Base-by-base conservation (phyloP, 2,329 filamentous ascomycete genomes). In the Trichoderma sp. region DNA sequence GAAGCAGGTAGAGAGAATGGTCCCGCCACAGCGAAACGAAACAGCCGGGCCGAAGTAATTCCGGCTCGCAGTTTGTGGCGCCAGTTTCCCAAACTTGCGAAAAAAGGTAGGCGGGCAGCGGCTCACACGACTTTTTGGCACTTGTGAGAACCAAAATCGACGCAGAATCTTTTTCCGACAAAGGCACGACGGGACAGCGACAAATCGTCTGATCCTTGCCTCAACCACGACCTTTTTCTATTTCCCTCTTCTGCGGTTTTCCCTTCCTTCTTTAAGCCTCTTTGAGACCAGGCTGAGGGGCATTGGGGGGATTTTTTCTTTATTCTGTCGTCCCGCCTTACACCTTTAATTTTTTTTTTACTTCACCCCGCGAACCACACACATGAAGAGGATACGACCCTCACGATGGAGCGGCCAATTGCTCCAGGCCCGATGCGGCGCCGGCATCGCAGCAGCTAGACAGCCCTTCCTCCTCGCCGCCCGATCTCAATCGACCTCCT, bases 341-440 rank as follows among this genome's bases (percentile, higher is more conserved):
- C n/a, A 53, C 26, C 43, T 39, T 64, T 39, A 15, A 47, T n/a
- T 64, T 55, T 43, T 39, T 53, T 17, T 39, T 36, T 36, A 36
- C 6, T 57, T 39, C 23, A 32, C 47, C n/a, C 36, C 47, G 32
- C 61, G 17, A 59, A 73, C 73, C 74, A 76, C 73, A 84, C 74
- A 76, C 73, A 84, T 84, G 82, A 84, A 82, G 81, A 80, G 82
- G 78, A 77, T 82, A 81, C 81, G 81, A 77, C 75, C 79, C 74
- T 77, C 81, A 77, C 79, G 77, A 81, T 83, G 80, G 79, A 80
- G 80, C 77, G 79, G 81, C 78, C 81, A 81, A 76, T 75, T 83
- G 78, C 80, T 83, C 76, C 78, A 78, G 71, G 78, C 81, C 76
- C 81, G 78, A 71, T 71, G 77, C 57, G 75, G 76, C 74, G 74